Evolutionary conservation across 306 rosid genomes (phyloP), one percentile per base, ranked within the genome.

Genomic region (Prunus mira): DNA sequence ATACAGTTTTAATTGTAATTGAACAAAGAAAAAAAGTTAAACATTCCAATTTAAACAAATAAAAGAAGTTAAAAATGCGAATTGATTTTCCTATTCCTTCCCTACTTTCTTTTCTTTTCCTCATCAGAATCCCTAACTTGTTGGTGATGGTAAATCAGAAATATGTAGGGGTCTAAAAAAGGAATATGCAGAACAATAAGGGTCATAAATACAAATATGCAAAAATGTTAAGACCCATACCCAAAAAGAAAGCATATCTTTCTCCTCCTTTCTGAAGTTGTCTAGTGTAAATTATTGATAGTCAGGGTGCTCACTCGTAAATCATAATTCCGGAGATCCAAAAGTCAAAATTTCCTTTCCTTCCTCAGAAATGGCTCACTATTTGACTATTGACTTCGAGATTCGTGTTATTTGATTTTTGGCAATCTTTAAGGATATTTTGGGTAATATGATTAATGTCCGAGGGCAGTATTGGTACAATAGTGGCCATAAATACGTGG

Each of bases 401-500:
- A 61, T 80, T 61, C 66, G 58, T 24, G 67, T 68, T 3, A 47
- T 11, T 41, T 13, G 12, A 51, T 22, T 67, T 47, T 65, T 19
- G 8, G 69, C 7, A 3, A 10, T 5, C 46, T 45, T 3, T 12
- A 58, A 54, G 71, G 80, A 67, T 18, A 12, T 0, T 24, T 30
- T 67, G 4, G 54, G 41, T 20, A 80, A 69, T n/a, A 61, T 9
- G 6, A 56, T 12, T 10, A 0, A 3, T 15, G 18, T 4, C 12
- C 0, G 24, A 62, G 84, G 80, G 80, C 2, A 69, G 47, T 70
- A 9, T 69, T 38, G 84, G 80, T 10, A 80, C 5, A 18, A 5
- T 6, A 1, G 1, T 15, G 19, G 3, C 67, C 47, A 69, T 80
- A 75, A 80, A 80, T 69, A 69, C 73, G 84, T 75, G 84, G 84